phyloP scores from a whole-genome alignment of 768 basidiomycete species.

The Xerocomellus intermedius region DNA sequence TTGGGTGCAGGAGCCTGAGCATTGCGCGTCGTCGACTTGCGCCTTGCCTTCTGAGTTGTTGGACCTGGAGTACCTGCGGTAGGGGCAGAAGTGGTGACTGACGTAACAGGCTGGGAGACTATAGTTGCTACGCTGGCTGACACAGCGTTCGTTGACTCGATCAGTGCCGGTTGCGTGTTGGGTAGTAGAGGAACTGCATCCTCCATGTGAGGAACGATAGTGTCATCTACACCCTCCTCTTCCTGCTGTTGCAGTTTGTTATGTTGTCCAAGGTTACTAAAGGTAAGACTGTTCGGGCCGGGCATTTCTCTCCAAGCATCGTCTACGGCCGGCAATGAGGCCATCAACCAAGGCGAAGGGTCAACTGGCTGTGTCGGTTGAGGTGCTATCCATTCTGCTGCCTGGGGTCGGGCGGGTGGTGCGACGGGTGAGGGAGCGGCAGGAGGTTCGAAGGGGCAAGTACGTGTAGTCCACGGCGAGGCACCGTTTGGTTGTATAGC shows the following conservation, averaged over 20 bases:
- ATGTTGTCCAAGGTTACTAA: slow-evolving; percentile 58
- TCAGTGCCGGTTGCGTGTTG: slow-evolving; percentile 11
- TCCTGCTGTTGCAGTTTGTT: slow-evolving; percentile 49
- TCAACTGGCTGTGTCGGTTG: slow-evolving; percentile 32
- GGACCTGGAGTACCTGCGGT: slow-evolving; percentile 18
- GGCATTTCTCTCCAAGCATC: slow-evolving; percentile 47
- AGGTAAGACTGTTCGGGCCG: slow-evolving; percentile 51
- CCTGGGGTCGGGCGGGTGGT: slow-evolving; percentile 23
- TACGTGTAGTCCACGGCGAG: slow-evolving; percentile 25
- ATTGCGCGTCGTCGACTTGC: slow-evolving; percentile 29
- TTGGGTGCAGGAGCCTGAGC: slow-evolving; percentile 24
- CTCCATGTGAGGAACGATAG: slow-evolving; percentile 19
- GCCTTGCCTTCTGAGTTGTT: slow-evolving; percentile 24
- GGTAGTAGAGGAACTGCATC: slow-evolving; percentile 16
- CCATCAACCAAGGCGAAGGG: slow-evolving; percentile 55
- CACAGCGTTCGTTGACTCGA: slow-evolving; percentile 12
- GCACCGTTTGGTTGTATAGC: slow-evolving; percentile 20
- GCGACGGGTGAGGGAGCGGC: slow-evolving; percentile 17
- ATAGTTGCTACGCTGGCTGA: background rate
- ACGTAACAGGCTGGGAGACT: slow-evolving; percentile 7
- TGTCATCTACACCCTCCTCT: slow-evolving; percentile 19
- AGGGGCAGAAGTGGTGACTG: slow-evolving; percentile 12
- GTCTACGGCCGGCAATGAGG: slow-evolving; percentile 45
- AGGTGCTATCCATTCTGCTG: slow-evolving; percentile 39
- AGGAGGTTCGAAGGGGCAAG: slow-evolving; percentile 21